Evolutionary conservation across 169 alveolate species (phyloP).

Genomic region (Eimeria maxima): DNA sequence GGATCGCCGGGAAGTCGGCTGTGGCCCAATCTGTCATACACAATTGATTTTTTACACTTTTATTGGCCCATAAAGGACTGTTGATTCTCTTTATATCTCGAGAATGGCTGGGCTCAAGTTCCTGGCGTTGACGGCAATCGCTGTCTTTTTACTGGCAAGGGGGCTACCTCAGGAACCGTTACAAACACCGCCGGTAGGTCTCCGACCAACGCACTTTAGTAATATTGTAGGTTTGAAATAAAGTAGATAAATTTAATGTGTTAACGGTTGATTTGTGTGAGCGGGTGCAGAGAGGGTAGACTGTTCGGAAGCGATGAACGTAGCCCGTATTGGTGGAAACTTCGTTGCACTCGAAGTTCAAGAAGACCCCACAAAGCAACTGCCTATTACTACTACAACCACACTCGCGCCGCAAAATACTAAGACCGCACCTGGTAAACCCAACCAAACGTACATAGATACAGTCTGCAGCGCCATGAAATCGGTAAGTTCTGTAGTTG

Average conservation of each 20-base stretch:
- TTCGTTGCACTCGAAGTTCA: background rate
- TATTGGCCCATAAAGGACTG: background rate
- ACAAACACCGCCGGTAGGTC: background rate
- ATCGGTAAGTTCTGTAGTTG: background rate
- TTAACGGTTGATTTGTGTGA: slow-evolving; percentile 1
- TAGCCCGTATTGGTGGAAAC: background rate
- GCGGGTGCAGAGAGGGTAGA: background rate
- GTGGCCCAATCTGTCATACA: no score
- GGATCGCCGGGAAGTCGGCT: background rate
- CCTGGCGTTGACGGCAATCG: background rate
- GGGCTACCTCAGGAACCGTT: background rate
- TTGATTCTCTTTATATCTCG: background rate
- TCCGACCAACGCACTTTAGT: background rate
- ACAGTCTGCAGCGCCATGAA: background rate
- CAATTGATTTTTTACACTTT: background rate
- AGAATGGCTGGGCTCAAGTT: background rate
- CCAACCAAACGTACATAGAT: background rate
- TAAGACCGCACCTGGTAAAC: no score
- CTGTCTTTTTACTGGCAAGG: background rate
- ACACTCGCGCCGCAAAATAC: no score
- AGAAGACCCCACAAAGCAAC: background rate
- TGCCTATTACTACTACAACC: background rate
- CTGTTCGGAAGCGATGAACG: background rate
- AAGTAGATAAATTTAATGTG: background rate
- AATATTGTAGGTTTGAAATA: background rate